These are phyloP conservation scores for Litchi chinensis DNA, from an alignment of 345 rosid genomes.

Conservation along the genomic window DNA sequence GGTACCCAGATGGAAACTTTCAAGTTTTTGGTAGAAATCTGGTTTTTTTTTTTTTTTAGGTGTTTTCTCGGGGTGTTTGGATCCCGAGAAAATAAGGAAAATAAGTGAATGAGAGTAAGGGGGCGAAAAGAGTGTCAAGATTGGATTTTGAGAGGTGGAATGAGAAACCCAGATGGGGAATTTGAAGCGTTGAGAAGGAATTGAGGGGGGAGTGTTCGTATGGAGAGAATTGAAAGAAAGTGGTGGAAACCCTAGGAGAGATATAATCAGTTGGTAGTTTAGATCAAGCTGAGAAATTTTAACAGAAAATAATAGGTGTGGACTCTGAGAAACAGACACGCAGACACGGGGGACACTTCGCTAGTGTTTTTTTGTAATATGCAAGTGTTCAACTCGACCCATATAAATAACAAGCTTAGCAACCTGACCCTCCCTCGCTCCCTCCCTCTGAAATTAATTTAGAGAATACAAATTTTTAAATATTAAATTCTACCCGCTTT, in stretches of 20 bases:
- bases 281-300: background rate
- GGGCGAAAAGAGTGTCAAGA: background rate
- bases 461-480: too few species aligned
- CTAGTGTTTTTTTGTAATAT: too few species aligned
- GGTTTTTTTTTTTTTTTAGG: too few species aligned
- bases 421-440: too few species aligned
- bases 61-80: slow-evolving; percentile 7
- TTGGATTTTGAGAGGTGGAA: background rate
- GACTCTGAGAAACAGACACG: too few species aligned
- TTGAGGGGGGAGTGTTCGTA: background rate
- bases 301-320: too few species aligned
- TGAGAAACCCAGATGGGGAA: background rate
- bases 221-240: background rate
- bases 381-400: too few species aligned
- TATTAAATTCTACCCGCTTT: too few species aligned
- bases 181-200: background rate
- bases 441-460: too few species aligned
- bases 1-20: background rate
- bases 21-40: too few species aligned
- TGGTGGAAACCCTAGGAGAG: background rate
- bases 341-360: too few species aligned
- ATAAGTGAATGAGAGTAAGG: background rate
- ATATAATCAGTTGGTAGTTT: background rate
- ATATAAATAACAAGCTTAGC: too few species aligned
- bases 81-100: slow-evolving; percentile 7